Base-by-base conservation (phyloP, 768 basidiomycete genomes). In the Brasilioporus rufonigricans region DNA sequence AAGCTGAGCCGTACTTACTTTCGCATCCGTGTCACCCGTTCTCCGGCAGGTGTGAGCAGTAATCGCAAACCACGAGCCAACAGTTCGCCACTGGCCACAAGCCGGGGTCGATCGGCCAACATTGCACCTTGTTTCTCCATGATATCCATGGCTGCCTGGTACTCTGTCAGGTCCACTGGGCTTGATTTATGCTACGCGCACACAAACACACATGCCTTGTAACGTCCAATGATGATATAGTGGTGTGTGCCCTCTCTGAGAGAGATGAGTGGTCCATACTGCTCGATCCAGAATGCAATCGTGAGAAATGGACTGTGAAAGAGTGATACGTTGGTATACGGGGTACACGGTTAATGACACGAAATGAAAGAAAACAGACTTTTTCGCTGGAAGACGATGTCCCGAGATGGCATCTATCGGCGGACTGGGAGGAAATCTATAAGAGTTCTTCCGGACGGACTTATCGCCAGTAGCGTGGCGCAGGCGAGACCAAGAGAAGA, bases 111-210 rank as follows among this genome's bases (percentile, higher is more conserved):
- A 61, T 83, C 83, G 1, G 70, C 76, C 13, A 77, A 65, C 0
- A 66, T 57, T 1, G 76, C 76, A 0, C 82, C 82, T 59, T 83
- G 80, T 55, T 78, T 79, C 62, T 85, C 82, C 81, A 85, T 80
- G 48, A 84, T 78, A 3, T 84, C 81, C 1, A 81, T 72, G 0
- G 81, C 80, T 1, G 80, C 80, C 61, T 81, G 71, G 39, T 74
- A 5, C 33, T 35, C 33, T n/a, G 33, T 35, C 33, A 35, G 33
- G 58, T 14, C 31, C 33, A 40, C 49, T 27, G 45, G 33, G 44
- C 35, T 18, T 13, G 11, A 26, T 47, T 19, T 26, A 18, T 9
- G 24, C 0, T 16, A 23, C 24, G 39, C 10, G 16, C 21, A 24
- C 8, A 38, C 9, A 4, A 19, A 21, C 5, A 13, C 13, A 54